Evolutionary conservation across 2,329 filamentous ascomycete species (phyloP).

Genomic region (Lachnellula willkommii): DNA sequence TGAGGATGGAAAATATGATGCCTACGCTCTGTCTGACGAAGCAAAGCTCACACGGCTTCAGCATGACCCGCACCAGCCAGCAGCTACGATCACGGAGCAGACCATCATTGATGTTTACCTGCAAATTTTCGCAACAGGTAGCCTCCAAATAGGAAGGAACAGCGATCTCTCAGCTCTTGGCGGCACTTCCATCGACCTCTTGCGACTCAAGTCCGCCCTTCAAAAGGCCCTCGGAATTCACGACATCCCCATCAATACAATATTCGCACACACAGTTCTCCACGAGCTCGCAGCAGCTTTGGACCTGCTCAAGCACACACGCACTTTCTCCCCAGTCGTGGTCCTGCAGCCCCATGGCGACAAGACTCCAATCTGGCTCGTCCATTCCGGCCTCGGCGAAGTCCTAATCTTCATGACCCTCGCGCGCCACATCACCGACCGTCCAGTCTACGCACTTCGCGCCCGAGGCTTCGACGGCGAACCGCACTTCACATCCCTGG

Average conservation of each 20-base stretch:
- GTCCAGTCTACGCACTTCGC: slow-evolving; percentile 43
- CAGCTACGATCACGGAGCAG: slow-evolving; percentile 20
- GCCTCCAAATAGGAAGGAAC: slow-evolving; percentile 16
- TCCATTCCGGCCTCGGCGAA: slow-evolving; percentile 41
- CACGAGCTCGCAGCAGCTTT: slow-evolving; percentile 28
- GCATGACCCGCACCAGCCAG: slow-evolving; percentile 1
- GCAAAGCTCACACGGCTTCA: not conserved
- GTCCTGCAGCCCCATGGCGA: slow-evolving; percentile 28
- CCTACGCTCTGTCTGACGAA: not conserved
- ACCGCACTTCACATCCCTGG: slow-evolving; percentile 33
- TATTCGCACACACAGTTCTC: slow-evolving; percentile 34
- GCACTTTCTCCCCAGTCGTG: slow-evolving; percentile 33
- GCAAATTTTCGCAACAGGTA: slow-evolving; percentile 12
- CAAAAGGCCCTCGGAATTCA: slow-evolving; percentile 19
- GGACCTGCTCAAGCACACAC: slow-evolving; percentile 15
- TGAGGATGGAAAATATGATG: slow-evolving; percentile 28
- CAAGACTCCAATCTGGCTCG: slow-evolving; percentile 37
- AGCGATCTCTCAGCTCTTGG: slow-evolving; percentile 31
- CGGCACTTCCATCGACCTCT: slow-evolving; percentile 23
- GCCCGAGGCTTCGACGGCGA: slow-evolving; percentile 37
- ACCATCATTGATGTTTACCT: slow-evolving; percentile 19
- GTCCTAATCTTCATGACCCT: slow-evolving; percentile 38
- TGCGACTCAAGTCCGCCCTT: slow-evolving; percentile 14
- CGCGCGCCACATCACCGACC: slow-evolving; percentile 35
- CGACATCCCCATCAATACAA: slow-evolving; percentile 34